Percentiles rank a stretch among this genome's conserved stretches.
Evolutionary conservation across 306 rosid species (phyloP).

Genomic region (Pachyrhizus erosus): DNA sequence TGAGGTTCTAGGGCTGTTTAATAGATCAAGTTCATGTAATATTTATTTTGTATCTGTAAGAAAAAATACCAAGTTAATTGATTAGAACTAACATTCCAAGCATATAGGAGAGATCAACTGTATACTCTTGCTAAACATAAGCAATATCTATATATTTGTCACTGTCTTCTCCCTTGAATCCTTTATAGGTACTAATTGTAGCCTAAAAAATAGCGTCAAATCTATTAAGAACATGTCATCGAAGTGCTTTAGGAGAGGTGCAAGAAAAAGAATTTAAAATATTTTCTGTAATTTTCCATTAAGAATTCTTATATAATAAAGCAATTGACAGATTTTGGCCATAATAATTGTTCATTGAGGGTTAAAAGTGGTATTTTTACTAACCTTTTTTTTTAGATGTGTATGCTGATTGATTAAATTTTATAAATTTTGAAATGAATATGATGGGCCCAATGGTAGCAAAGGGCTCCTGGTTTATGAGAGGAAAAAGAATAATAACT

Average conservation of each 20-base stretch:
- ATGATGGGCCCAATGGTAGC: not conserved
- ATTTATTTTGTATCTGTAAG: not conserved
- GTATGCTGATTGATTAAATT: not conserved
- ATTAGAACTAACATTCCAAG: not conserved
- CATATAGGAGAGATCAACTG: not conserved
- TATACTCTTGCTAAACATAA: not conserved
- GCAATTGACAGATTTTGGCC: not conserved
- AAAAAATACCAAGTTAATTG: not conserved
- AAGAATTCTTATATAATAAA: not conserved
- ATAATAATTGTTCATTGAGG: constrained; percentile 3
- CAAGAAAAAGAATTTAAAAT: not conserved
- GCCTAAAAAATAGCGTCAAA: not conserved
- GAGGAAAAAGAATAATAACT: not conserved
- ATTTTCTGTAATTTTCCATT: constrained; percentile 1
- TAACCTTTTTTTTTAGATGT: not conserved
- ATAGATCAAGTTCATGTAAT: not conserved
- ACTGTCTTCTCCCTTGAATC: not conserved
- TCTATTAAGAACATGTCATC: not conserved
- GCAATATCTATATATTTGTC: not conserved
- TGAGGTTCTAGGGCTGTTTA: not conserved
- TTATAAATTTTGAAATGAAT: not conserved
- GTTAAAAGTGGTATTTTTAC: not conserved
- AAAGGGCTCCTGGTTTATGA: not conserved
- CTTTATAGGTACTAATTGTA: not conserved
- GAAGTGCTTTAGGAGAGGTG: not conserved